Evolutionary conservation across 768 basidiomycete genomes (phyloP).

Genomic region (Mycena amicta): DNA sequence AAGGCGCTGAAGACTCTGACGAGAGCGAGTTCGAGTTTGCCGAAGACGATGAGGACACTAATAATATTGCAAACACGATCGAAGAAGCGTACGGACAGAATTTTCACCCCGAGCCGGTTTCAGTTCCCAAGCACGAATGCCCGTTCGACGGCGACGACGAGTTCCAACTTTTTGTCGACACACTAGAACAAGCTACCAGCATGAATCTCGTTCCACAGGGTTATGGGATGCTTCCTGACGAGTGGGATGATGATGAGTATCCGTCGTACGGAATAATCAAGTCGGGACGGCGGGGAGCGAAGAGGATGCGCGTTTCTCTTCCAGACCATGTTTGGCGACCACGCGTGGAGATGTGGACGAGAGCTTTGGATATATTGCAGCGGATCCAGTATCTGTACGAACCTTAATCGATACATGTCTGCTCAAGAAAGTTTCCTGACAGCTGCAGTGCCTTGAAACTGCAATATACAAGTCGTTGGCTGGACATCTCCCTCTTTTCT

Average conservation of each 20-base stretch:
- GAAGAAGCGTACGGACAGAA: constrained; percentile 2
- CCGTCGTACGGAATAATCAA: constrained; percentile 12
- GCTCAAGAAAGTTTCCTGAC: no score
- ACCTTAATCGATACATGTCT: no score
- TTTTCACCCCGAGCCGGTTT: constrained; percentile 9
- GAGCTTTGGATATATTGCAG: no score
- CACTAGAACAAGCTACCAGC: background rate
- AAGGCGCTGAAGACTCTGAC: background rate
- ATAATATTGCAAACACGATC: background rate
- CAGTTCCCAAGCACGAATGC: constrained; percentile 7
- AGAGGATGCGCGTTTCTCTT: constrained; percentile 12
- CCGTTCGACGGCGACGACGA: constrained; percentile 11
- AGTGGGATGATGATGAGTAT: constrained; percentile 23
- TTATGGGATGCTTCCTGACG: constrained; percentile 16
- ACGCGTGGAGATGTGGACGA: constrained; percentile 19
- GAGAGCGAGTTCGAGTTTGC: background rate
- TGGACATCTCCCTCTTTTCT: no score
- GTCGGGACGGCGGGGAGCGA: constrained; percentile 6
- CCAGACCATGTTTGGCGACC: constrained; percentile 19
- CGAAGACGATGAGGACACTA: background rate
- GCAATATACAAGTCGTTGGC: no score
- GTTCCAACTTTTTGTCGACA: constrained; percentile 1
- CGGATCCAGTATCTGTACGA: no score
- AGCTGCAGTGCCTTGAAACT: no score
- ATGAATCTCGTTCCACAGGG: constrained; percentile 5